These are phyloP conservation scores for Aspergillus biplanus DNA, from an alignment of 495 filamentous ascomycete genomes.

Conservation along the genomic window DNA sequence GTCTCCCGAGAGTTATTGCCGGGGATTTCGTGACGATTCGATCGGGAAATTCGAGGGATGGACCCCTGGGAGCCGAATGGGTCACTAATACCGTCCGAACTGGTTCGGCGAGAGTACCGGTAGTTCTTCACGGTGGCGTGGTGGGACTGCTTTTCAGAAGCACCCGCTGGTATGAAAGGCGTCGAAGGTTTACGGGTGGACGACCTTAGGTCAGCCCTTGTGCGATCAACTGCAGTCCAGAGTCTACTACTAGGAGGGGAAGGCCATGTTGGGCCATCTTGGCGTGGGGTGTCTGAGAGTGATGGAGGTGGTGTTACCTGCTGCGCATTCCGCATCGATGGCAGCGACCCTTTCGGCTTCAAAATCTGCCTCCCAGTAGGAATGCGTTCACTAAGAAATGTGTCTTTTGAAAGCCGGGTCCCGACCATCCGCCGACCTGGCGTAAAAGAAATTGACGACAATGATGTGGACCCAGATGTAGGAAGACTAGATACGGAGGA, in stretches of 20 bases:
- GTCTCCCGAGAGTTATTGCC: constrained; percentile 42
- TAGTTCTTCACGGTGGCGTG: constrained; percentile 73
- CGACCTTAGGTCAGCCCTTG: constrained; percentile 54
- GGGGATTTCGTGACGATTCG: constrained; percentile 48
- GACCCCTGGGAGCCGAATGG: constrained; percentile 47
- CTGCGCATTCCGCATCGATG: constrained; percentile 65
- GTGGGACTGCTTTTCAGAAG: constrained; percentile 74
- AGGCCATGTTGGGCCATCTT: constrained; percentile 42
- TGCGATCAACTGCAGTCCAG: constrained; percentile 73
- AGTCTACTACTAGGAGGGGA: constrained; percentile 57
- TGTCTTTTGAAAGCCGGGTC: constrained; percentile 57
- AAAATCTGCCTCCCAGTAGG: constrained; percentile 75
- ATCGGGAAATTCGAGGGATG: constrained; percentile 53
- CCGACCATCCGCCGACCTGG: constrained; percentile 62
- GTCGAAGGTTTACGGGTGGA: constrained; percentile 61
- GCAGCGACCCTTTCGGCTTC: constrained; percentile 85
- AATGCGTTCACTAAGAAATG: constrained; percentile 60
- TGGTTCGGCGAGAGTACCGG: constrained; percentile 71
- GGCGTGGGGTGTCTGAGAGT: constrained; percentile 44
- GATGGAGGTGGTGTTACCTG: constrained; percentile 41
- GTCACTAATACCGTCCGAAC: constrained; percentile 67
- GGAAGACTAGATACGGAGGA: constrained; percentile 68
- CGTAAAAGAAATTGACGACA: constrained; percentile 56
- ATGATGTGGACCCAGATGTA: constrained; percentile 52
- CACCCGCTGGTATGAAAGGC: constrained; percentile 83